A percentile compares a stretch with the other conserved stretches of the same genome.
These are phyloP conservation scores for Teunomyces gatunensis DNA, from an alignment of 805 yeast species.

Conservation along the genomic window DNA sequence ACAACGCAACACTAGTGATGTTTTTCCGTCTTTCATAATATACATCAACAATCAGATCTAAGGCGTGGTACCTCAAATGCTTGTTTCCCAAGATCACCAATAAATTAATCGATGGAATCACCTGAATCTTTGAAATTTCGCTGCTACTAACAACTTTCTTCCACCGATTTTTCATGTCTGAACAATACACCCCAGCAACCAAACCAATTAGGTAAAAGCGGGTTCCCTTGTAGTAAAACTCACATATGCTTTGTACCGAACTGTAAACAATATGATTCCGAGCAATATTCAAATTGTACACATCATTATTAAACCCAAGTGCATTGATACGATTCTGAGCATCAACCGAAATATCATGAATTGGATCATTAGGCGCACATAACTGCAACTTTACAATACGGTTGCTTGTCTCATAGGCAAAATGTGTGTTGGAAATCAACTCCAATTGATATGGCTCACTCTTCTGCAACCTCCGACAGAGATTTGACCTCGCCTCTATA, in stretches of 20 bases:
- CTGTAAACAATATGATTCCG: slow-evolving; percentile 29
- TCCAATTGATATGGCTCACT: slow-evolving; percentile 55
- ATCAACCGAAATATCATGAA: slow-evolving; percentile 32
- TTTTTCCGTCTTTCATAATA: slow-evolving; percentile 43
- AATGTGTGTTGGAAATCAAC: slow-evolving; percentile 55
- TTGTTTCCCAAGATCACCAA: slow-evolving; percentile 59
- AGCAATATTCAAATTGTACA: slow-evolving; percentile 20
- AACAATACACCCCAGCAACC: slow-evolving; percentile 59
- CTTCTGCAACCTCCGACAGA: slow-evolving; percentile 27
- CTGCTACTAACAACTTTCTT: slow-evolving; percentile 50
- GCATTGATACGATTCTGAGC: slow-evolving; percentile 18
- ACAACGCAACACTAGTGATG: slow-evolving; percentile 47
- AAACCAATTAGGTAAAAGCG: slow-evolving; percentile 58
- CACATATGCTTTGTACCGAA: slow-evolving; percentile 41
- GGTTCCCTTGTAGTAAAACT: slow-evolving; percentile 45
- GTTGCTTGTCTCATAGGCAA: slow-evolving; percentile 60
- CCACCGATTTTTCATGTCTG: slow-evolving; percentile 52
- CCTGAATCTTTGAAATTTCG: slow-evolving; percentile 59
- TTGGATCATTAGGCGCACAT: slow-evolving; percentile 50
- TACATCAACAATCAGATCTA: slow-evolving; percentile 61
- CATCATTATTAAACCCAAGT: slow-evolving; percentile 24
- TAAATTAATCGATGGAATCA: slow-evolving; percentile 53
- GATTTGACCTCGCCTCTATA: slow-evolving; percentile 43
- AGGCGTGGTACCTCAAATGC: slow-evolving; percentile 57
- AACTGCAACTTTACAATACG: slow-evolving; percentile 52